Evolutionary conservation across 108 stramenopile genomes (phyloP), one percentile per base, ranked within the genome.

Genomic region (Nitzschia sp.): DNA sequence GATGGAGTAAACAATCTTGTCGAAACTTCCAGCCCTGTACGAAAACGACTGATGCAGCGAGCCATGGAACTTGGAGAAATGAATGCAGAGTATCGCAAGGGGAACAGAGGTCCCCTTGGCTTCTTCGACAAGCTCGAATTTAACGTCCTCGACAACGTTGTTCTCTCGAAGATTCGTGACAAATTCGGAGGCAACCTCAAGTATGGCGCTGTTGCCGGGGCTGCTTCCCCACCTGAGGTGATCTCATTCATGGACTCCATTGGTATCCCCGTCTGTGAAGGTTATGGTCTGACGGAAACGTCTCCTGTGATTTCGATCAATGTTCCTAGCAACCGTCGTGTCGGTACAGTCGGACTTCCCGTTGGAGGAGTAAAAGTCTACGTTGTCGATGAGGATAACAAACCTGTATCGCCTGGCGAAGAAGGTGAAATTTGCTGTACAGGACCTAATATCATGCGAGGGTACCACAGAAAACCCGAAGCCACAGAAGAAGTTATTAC

Each of bases 241-340:
- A 69, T 96, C 22, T 63, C 83, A 29, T 98, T 98, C 57, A 93
- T 97, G 88, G 97, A 97, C 73, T 78, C 81, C 46, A 75, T 96
- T 26, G 96, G 94, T 10, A 92, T 98, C 56, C 83, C 90, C 12
- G 75, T 97, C 15, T 90, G 83, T 54, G 95, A 97, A 63, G 96
- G 96, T 5, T 95, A 95, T 63, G 97, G 97, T 15, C 70, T 98
- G 43, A 97, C 96, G 6, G 97, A 98, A 68, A 98, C 97, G 7
- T 63, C 59, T 24, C 95, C 95, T 0, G 77, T 96, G 39, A 86
- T 96, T 59, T 52, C 90, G 12, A 71, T 94, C 64, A 95, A 92
- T 76, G 71, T 85, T 17, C 82, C 92, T 7, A 77, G 79, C 9
- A 60, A 79, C 39, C 74, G 90, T 17, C 65, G 67, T 41, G 81